Base-by-base conservation (phyloP, 495 filamentous ascomycete genomes). In the Trichocladium uniseriatum region DNA sequence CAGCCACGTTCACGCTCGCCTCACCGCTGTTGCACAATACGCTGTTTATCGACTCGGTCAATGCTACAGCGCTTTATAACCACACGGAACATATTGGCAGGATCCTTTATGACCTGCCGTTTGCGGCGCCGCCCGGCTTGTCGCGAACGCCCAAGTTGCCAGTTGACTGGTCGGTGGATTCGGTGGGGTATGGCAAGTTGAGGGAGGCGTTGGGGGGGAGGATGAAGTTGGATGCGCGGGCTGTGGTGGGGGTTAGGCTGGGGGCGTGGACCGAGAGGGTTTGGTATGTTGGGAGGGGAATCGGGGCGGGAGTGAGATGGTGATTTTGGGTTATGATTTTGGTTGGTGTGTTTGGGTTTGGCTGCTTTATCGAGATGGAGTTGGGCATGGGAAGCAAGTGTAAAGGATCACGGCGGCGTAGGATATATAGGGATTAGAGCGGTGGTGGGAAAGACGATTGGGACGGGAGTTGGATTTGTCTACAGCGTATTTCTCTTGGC, bases 1-100 rank as follows among this genome's bases (percentile, higher is more conserved):
- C 86, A 0, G 91, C 89, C 21, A 78, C 83, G 4, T 95, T 98
- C 70, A 82, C 79, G 0, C 73, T 98, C 31, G 72, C 78, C 37
- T 95, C 90, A 2, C 92, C 92, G 0, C 71, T 95, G 3, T 66
- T 69, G 36, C 68, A 80, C 47, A 84, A 81, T 16, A 84, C 77
- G 1, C 63, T 98, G 16, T 84, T 76, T 49, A 74, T 98, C 55
- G 83, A 86, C 16, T 76, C 69, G 35, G 71, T 98, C 48, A 81
- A 95, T 56, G 92, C 89, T 15, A 89, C 83, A 1, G 87, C 92
- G 0, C 82, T 80, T 53, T 92, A 96, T 55, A 84, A 90, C 51
- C 74, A 88, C 44, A 83, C 82, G 18, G 79, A 89, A 20, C 77
- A 80, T 7, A 69, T 94, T 0, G 92, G 90, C 10, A 69, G 70